Evolutionary conservation across 208 protist species (phyloP).

Genomic region (Wallacemonas sp.): DNA sequence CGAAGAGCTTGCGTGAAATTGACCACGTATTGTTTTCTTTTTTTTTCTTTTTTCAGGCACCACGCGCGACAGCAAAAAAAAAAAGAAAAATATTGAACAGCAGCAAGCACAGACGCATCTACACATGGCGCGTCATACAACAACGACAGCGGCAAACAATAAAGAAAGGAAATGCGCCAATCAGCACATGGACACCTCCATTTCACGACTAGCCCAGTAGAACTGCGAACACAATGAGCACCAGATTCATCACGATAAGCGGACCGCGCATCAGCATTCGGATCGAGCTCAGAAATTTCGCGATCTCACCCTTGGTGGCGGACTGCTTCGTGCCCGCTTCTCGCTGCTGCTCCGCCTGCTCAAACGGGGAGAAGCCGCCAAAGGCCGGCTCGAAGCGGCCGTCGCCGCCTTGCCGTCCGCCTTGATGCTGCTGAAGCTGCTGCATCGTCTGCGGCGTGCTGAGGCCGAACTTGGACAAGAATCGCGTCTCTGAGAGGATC

Average conservation of each 20-base stretch:
- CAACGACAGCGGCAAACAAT: too few species aligned
- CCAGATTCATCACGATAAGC: conserved; percentile 75
- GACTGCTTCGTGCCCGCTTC: not conserved
- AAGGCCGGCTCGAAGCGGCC: not conserved
- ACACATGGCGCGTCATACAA: too few species aligned
- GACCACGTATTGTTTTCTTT: not conserved
- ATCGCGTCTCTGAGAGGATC: conserved; percentile 84
- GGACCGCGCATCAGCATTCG: conserved; percentile 78
- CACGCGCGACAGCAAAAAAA: too few species aligned
- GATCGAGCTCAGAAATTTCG: conserved; percentile 66
- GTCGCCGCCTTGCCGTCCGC: conserved; percentile 1
- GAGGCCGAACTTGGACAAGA: conserved; percentile 77
- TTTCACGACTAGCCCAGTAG: conserved; percentile 72
- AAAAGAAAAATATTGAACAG: too few species aligned
- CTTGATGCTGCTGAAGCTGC: conserved; percentile 5
- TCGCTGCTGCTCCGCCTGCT: not conserved
- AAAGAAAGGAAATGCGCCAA: too few species aligned
- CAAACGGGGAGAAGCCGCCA: conserved; percentile 5
- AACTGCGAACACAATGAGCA: conserved; percentile 66
- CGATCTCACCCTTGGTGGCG: conserved; percentile 49
- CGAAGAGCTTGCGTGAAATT: not conserved
- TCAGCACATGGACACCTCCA: too few species aligned
- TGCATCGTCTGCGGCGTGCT: conserved; percentile 31
- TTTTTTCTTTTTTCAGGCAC: conserved; percentile 6
- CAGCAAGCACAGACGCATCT: too few species aligned